Evolutionary conservation across 805 yeast genomes (phyloP).

Genomic region (Candida insectalens): DNA sequence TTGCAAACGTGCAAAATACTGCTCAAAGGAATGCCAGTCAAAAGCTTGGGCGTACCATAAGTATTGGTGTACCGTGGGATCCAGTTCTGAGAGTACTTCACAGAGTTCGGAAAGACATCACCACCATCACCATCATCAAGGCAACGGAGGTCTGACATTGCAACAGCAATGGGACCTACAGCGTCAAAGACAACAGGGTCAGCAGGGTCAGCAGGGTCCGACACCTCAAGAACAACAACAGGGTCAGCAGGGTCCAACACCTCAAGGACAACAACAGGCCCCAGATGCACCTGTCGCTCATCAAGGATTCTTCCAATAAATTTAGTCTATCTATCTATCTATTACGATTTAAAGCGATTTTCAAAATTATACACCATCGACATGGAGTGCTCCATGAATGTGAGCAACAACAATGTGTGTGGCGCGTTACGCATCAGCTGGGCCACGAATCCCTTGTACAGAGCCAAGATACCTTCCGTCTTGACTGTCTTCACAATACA

Average conservation of each 20-base stretch:
- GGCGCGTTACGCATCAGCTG: slow-evolving; percentile 90
- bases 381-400: slow-evolving; percentile 95
- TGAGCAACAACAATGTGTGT: slow-evolving; percentile 81
- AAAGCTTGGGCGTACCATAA: slow-evolving; percentile 89
- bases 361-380: slow-evolving; percentile 39
- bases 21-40: slow-evolving; percentile 86
- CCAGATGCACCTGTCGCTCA: not conserved
- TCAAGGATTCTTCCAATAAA: not conserved
- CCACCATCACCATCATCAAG: slow-evolving; percentile 3
- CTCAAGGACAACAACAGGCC: not conserved
- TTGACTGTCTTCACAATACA: slow-evolving; percentile 76
- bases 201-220: not conserved
- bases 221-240: slow-evolving; percentile 1
- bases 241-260: not conserved
- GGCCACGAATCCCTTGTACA: slow-evolving; percentile 93
- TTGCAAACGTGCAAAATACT: slow-evolving; percentile 90
- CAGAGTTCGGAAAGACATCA: slow-evolving; percentile 4
- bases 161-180: not conserved
- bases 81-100: slow-evolving; percentile 5
- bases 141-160: not conserved
- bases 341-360: slow-evolving; percentile 14
- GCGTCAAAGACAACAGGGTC: not conserved
- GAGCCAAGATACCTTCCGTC: slow-evolving; percentile 77
- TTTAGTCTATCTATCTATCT: not conserved
- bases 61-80: slow-evolving; percentile 68